Percentiles rank a stretch among this genome's conserved stretches.
Evolutionary conservation across 805 yeast genomes (phyloP).

Genomic region (Saturnispora saitoi): DNA sequence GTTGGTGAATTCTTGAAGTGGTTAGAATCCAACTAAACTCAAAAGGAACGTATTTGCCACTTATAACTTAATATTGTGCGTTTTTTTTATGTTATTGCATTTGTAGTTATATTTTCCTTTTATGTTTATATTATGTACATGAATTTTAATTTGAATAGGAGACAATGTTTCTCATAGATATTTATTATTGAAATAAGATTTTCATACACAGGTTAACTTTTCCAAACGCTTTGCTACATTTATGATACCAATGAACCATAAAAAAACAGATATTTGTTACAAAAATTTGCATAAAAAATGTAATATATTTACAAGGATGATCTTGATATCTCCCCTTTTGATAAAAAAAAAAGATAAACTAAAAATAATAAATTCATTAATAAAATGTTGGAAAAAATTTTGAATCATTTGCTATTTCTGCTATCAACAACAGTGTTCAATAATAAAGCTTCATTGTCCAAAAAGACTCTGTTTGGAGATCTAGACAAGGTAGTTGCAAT

Average conservation of each 20-base stretch:
- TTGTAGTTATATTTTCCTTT: background rate
- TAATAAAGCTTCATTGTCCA: conserved; percentile 87
- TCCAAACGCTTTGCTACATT: too few relatives aligned
- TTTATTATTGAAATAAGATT: background rate
- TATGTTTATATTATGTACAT: background rate
- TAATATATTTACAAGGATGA: background rate
- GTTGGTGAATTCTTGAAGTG: conserved; percentile 66
- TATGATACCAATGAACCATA: too few relatives aligned
- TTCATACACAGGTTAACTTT: too few relatives aligned
- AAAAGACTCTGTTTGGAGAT: conserved; percentile 85
- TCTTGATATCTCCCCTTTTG: background rate
- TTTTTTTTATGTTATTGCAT: background rate
- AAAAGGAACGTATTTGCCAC: conserved; percentile 7
- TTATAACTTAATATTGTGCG: background rate
- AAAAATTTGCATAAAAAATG: background rate
- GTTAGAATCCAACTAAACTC: conserved; percentile 43
- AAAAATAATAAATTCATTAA: background rate
- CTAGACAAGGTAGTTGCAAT: conserved; percentile 77
- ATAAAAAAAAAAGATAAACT: background rate
- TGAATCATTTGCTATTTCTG: conserved; percentile 35
- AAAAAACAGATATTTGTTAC: too few relatives aligned
- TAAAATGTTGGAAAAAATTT: background rate
- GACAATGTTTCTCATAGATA: background rate
- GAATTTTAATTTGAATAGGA: background rate
- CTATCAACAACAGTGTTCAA: conserved; percentile 81